These are phyloP conservation scores for Durio zibethinus DNA, from an alignment of 345 rosid species.

Conservation along the genomic window DNA sequence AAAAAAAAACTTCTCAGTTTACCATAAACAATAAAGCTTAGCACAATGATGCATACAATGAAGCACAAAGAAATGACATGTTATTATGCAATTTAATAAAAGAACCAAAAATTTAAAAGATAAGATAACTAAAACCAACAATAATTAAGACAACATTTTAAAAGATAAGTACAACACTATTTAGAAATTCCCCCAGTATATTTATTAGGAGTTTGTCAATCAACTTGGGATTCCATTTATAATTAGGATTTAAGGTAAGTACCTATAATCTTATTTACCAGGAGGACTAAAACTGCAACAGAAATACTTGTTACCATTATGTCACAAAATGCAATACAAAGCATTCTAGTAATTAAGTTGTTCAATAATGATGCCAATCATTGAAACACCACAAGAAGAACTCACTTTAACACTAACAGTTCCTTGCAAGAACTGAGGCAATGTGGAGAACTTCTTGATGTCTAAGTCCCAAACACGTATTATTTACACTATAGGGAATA, in stretches of 20 bases:
- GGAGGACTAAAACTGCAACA: neutral
- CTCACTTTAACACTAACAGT: neutral
- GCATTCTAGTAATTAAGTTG: neutral
- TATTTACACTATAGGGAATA: neutral
- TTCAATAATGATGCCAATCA: neutral
- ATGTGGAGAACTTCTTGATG: neutral
- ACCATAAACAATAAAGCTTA: neutral
- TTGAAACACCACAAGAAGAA: neutral
- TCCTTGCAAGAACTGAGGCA: neutral
- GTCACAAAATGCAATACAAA: neutral
- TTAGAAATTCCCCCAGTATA: neutral
- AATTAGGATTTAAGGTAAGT: neutral
- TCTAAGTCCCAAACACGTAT: neutral
- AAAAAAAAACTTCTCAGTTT: slow-evolving; percentile 1
- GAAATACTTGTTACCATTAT: neutral
- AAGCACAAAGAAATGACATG: neutral
- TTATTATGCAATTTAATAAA: neutral
- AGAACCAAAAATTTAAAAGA: neutral
- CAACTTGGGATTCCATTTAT: neutral
- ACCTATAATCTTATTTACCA: neutral
- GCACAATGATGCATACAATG: neutral
- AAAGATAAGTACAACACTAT: neutral
- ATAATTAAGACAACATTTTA: neutral
- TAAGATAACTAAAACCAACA: neutral
- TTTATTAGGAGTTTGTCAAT: neutral